Evolutionary conservation across 805 yeast genomes (phyloP), one percentile per base, ranked within the genome.

Genomic region (Kazachstania psychrophila): DNA sequence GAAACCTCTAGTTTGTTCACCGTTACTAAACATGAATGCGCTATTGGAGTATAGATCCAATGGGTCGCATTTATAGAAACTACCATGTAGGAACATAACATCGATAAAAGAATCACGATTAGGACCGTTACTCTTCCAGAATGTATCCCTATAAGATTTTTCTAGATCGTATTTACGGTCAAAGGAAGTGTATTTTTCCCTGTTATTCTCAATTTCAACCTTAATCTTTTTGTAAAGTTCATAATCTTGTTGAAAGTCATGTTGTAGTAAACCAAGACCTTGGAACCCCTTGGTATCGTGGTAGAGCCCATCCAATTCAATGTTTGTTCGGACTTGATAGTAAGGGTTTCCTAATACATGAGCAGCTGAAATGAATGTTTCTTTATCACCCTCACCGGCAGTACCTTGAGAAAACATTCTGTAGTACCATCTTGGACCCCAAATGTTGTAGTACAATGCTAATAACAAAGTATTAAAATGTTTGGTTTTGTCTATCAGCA

Each of bases 311-410:
- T 62, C 53, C 2, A 68, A 54, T 5, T 50, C 49, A 0, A 31
- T 5, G 2, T 13, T 14, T 19, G 58, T 47, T 38, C 59, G 55
- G 4, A 70, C 66, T 54, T 77, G 84, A 54, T 66, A 69, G 53
- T 64, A 74, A 2, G 72, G 66, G 33, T 63, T 56, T 0, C 55
- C 45, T 47, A 69, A 47, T 0, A 63, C 79, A 26, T 66, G 64
- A 2, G 83, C 78, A 0, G 84, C 84, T 1, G 79, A 70, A 13
- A 74, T 71, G 49, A 80, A 79, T 0, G 88, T 79, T 44, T 81
- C 88, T 50, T 80, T 80, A 52, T 81, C 89, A 38, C 88, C 88
- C 55, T 79, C 80, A 14, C 88, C 89, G 2, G 85, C 82, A 25
- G 75, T 69, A 9, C 85, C 86, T 54, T 81, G 92, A 0, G 84